Conservation (phyloP, 257 asterid genomes). For the Solanum appendiculatum region DNA sequence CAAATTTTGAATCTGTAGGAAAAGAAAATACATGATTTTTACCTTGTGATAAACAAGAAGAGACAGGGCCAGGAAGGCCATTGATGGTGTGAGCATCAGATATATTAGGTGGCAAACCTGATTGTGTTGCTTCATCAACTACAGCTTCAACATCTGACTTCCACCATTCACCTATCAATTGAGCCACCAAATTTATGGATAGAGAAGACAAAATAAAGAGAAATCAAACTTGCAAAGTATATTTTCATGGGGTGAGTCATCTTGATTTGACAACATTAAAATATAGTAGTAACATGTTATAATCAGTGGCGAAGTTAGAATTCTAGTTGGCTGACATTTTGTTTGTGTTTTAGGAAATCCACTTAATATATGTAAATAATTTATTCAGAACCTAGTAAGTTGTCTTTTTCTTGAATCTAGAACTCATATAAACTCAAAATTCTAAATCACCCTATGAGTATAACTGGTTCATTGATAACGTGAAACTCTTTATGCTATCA, state of each 20-base stretch:
- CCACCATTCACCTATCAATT: slow-evolving; percentile 81
- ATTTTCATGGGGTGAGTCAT: neutral
- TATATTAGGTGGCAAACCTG: slow-evolving; percentile 55
- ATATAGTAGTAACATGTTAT: neutral
- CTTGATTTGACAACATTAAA: neutral
- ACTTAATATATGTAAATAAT: too few species aligned
- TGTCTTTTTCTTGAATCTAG: neutral
- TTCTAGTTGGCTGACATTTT: neutral
- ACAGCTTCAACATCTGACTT: slow-evolving; percentile 67
- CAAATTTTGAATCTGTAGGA: neutral
- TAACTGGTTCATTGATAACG: neutral
- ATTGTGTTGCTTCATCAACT: slow-evolving; percentile 33
- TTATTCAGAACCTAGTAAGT: neutral
- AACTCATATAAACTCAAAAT: neutral
- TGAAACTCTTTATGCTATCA: neutral
- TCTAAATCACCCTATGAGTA: too few species aligned
- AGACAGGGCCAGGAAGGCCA: slow-evolving; percentile 34
- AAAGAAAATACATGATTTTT: neutral
- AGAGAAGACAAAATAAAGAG: neutral
- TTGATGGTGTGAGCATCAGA: slow-evolving; percentile 80
- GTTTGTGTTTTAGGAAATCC: too few species aligned
- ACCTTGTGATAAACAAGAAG: slow-evolving; percentile 29
- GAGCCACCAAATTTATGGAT: neutral
- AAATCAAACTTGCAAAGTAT: neutral
- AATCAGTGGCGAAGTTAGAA: neutral